A percentile compares a stretch with the other conserved stretches of the same genome.
Evolutionary conservation across 192 early-diverging fungal genomes (phyloP).

Genomic region (Backusella mclennaniae): DNA sequence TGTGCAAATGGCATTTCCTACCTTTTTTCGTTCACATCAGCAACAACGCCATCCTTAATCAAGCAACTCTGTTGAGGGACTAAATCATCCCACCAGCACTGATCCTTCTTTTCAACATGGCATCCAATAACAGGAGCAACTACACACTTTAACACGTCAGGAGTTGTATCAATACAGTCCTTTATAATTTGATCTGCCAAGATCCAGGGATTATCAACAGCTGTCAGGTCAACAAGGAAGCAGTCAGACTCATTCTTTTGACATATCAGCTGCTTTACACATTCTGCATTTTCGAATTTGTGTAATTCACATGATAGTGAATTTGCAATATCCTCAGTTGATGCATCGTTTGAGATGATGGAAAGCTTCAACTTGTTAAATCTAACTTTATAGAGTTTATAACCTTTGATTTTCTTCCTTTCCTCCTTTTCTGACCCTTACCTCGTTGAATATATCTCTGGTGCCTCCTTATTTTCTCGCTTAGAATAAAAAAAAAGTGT

Average conservation of each 20-base stretch:
- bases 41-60: neutral
- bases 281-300: neutral
- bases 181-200: neutral
- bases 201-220: neutral
- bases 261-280: neutral
- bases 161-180: neutral
- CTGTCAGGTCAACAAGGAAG: slow-evolving; percentile 3
- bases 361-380: slow-evolving; percentile 1
- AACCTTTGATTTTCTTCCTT: neutral
- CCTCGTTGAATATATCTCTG: neutral
- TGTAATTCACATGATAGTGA: neutral
- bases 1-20: neutral
- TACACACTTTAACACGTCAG: neutral
- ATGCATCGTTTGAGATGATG: neutral
- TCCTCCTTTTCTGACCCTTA: neutral
- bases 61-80: slow-evolving; percentile 9
- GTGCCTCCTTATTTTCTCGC: neutral
- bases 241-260: neutral
- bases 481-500: neutral
- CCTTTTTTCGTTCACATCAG: neutral
- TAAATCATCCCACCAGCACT: neutral
- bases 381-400: neutral
- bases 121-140: neutral
- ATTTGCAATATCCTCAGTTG: neutral
- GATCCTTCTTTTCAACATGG: neutral